Conservation (phyloP, 208 protist species). For the Leishmania aethiopica region DNA sequence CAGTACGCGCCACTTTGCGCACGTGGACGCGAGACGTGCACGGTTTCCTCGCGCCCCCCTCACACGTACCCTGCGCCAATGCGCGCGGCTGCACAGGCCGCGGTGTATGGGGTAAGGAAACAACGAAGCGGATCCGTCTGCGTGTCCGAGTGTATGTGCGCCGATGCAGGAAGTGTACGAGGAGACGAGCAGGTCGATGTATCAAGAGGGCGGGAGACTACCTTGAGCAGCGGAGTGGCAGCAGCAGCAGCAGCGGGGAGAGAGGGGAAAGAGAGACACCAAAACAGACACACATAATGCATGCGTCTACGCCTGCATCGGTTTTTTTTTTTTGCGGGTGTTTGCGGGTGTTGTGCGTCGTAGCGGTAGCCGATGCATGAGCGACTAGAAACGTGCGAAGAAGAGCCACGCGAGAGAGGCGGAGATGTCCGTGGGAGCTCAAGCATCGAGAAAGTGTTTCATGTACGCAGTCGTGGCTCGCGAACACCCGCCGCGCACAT, state of each 20-base stretch:
- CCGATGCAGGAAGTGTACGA: not conserved
- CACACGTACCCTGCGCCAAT: not conserved
- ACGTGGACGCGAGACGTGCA: not conserved
- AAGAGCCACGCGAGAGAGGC: not conserved
- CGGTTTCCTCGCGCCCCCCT: not conserved
- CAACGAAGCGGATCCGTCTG: not conserved
- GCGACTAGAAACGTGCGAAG: not conserved
- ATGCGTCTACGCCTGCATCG: not conserved
- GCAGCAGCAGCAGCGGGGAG: conserved; percentile 3
- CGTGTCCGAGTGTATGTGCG: not conserved
- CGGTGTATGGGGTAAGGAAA: not conserved
- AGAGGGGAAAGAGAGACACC: not conserved
- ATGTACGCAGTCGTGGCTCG: not conserved
- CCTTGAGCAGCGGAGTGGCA: not conserved
- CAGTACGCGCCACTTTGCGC: not conserved
- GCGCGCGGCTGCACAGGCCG: not conserved
- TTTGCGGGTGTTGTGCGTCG: not conserved
- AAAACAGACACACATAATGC: not conserved
- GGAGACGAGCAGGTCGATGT: not conserved
- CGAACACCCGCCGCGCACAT: not conserved
- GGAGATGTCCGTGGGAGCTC: no score
- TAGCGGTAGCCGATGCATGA: not conserved
- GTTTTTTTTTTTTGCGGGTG: not conserved
- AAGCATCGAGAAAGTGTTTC: no score
- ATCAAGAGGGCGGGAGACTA: not conserved